Conservation (phyloP, 2,329 filamentous ascomycete species). For the Cyphellophora attinorum region DNA sequence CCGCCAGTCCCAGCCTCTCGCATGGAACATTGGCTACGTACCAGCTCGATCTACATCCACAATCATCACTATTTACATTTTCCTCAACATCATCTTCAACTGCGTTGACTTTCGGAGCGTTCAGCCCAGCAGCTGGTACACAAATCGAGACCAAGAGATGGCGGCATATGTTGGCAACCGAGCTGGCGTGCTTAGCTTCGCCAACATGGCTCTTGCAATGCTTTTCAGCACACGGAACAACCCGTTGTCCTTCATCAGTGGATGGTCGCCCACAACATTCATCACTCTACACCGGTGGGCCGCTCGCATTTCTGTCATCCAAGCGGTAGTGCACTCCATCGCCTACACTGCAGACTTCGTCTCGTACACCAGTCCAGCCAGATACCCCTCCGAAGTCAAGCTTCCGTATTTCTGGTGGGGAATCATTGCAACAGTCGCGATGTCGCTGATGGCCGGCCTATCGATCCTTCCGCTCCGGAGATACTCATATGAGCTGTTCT, state of each 20-base stretch:
- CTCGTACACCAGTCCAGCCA: slow-evolving; percentile 2
- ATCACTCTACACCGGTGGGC: slow-evolving; percentile 11
- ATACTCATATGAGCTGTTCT: slow-evolving; percentile 25
- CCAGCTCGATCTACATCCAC: slow-evolving; percentile 20
- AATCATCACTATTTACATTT: slow-evolving; percentile 20
- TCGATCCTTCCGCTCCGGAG: slow-evolving; percentile 22
- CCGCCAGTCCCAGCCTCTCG: slow-evolving; percentile 10
- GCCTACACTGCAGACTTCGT: slow-evolving; percentile 7
- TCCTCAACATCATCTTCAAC: slow-evolving; percentile 23
- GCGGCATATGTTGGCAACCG: slow-evolving; percentile 10
- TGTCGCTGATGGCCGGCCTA: slow-evolving; percentile 20
- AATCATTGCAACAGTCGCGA: slow-evolving; percentile 24
- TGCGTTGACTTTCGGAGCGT: slow-evolving; percentile 15
- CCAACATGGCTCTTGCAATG: slow-evolving; percentile 10
- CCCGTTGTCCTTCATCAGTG: slow-evolving; percentile 10
- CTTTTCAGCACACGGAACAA: slow-evolving; percentile 11
- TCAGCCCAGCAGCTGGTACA: slow-evolving; percentile 18
- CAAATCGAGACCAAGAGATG: slow-evolving; percentile 4
- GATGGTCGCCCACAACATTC: slow-evolving; percentile 23
- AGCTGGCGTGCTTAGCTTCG: slow-evolving; percentile 13
- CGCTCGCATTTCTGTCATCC: slow-evolving; percentile 7
- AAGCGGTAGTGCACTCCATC: slow-evolving; percentile 12
- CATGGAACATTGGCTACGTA: slow-evolving; percentile 11
- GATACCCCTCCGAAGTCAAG: slow-evolving; percentile 6
- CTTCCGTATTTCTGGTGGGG: slow-evolving; percentile 24